A percentile compares a stretch with the other conserved stretches of the same genome.
Conservation (phyloP, 1,284 basidiomycete genomes). For the Lentinula novae-zelandiae region DNA sequence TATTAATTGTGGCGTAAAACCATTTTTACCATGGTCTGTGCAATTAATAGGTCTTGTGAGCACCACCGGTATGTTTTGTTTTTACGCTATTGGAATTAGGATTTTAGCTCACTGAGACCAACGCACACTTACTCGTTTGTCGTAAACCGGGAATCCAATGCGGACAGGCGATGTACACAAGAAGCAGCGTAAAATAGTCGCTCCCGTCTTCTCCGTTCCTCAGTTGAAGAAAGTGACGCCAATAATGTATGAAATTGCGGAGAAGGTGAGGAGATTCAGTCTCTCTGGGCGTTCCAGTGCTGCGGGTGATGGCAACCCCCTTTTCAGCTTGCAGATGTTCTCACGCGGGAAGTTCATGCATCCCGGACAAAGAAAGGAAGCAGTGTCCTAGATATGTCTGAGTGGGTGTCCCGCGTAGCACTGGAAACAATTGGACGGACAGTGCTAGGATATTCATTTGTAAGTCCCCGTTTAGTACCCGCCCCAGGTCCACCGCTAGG, state of each 20-base stretch:
- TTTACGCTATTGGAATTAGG: neutral
- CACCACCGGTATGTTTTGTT: neutral
- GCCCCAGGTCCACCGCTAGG: too few relatives aligned
- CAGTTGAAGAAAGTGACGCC: slow-evolving; percentile 45
- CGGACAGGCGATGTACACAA: slow-evolving; percentile 43
- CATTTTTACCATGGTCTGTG: neutral
- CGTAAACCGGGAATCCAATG: neutral
- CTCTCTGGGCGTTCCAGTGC: neutral
- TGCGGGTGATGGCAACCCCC: neutral
- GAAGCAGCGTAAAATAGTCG: slow-evolving; percentile 46
- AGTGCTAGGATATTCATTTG: slow-evolving; percentile 48
- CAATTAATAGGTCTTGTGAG: neutral
- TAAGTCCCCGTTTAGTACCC: neutral
- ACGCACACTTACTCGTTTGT: neutral
- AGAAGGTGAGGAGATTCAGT: slow-evolving; percentile 29
- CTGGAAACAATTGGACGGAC: slow-evolving; percentile 49
- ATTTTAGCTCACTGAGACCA: neutral
- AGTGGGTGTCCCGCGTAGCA: slow-evolving; percentile 48
- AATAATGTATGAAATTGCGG: slow-evolving; percentile 41
- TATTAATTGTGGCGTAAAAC: neutral
- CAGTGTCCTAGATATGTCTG: slow-evolving; percentile 40
- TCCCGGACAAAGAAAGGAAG: slow-evolving; percentile 14
- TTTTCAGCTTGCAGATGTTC: slow-evolving; percentile 24
- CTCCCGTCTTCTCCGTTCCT: slow-evolving; percentile 43
- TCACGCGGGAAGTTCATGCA: slow-evolving; percentile 22